Percentiles rank a stretch among this genome's conserved stretches.
These are phyloP conservation scores for Dendrobium officinale DNA, from an alignment of 106 monocot genomes.

Conservation along the genomic window DNA sequence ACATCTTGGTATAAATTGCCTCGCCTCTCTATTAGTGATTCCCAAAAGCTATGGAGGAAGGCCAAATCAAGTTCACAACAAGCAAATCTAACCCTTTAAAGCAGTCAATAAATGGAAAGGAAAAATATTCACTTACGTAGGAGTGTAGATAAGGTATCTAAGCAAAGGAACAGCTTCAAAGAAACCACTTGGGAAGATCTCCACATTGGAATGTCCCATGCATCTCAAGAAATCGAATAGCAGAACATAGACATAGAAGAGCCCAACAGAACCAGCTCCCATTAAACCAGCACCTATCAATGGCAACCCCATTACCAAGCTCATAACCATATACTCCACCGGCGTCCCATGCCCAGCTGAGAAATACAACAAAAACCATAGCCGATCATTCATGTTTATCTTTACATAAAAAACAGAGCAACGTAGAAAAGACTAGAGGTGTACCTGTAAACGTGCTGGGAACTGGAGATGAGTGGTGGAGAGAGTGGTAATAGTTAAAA, in stretches of 20 bases:
- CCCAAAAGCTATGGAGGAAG: not conserved
- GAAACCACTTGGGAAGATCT: conserved; percentile 32
- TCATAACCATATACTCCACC: conserved; percentile 31
- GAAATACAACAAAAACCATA: not conserved
- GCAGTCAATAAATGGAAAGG: not conserved
- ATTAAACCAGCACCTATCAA: conserved; percentile 24
- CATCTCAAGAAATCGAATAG: conserved; percentile 35
- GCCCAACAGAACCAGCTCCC: conserved; percentile 29
- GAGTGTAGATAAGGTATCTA: conserved; percentile 74
- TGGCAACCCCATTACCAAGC: conserved; percentile 22
- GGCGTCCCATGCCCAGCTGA: conserved; percentile 42
- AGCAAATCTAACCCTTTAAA: too few species aligned
- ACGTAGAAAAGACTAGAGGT: not conserved
- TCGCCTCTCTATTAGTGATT: too few species aligned
- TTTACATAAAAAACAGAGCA: not conserved
- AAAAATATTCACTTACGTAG: conserved; percentile 51
- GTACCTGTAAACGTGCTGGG: conserved; percentile 77
- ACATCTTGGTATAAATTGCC: too few species aligned
- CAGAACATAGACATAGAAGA: conserved; percentile 34
- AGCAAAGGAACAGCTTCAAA: conserved; percentile 56
- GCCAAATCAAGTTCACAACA: too few species aligned
- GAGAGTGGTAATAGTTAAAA: conserved; percentile 58
- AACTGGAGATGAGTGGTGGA: conserved; percentile 61
- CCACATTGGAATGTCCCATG: conserved; percentile 52
- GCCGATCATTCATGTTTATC: not conserved